Evolutionary conservation across 306 rosid genomes (phyloP).

Genomic region (Calophaca sinica): DNA sequence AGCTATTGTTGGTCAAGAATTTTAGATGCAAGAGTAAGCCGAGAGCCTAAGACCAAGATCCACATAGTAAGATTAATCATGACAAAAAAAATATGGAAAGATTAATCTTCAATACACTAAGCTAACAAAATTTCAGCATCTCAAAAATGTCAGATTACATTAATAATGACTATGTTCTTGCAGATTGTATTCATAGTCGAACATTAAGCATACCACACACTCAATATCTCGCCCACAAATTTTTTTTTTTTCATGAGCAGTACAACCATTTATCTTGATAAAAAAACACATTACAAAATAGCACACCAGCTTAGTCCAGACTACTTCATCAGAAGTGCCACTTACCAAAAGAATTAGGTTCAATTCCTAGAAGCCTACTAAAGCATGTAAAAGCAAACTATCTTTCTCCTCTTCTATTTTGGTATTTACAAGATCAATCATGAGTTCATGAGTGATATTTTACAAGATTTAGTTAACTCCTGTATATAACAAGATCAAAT

Average conservation of each 20-base stretch:
- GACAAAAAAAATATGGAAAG: not conserved
- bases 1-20: too few relatives aligned
- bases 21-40: too few relatives aligned
- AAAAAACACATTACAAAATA: not conserved
- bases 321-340: slow-evolving; percentile 33
- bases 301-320: slow-evolving; percentile 56
- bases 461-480: slow-evolving; percentile 46
- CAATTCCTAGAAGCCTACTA: slow-evolving; percentile 21
- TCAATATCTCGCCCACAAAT: not conserved
- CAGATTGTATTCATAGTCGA: slow-evolving; percentile 30
- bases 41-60: too few relatives aligned
- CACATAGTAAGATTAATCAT: too few relatives aligned
- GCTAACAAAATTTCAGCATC: slow-evolving; percentile 24
- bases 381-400: slow-evolving; percentile 39
- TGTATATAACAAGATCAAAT: slow-evolving; percentile 43
- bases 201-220: not conserved
- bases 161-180: slow-evolving; percentile 18
- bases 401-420: slow-evolving; percentile 24
- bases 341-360: slow-evolving; percentile 53
- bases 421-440: slow-evolving; percentile 60
- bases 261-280: not conserved
- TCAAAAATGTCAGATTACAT: slow-evolving; percentile 10
- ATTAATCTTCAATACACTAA: not conserved
- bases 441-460: slow-evolving; percentile 30
- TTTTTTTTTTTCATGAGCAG: not conserved